Conservation (phyloP, 148 eudicot species). For the Diospyros lotus region DNA sequence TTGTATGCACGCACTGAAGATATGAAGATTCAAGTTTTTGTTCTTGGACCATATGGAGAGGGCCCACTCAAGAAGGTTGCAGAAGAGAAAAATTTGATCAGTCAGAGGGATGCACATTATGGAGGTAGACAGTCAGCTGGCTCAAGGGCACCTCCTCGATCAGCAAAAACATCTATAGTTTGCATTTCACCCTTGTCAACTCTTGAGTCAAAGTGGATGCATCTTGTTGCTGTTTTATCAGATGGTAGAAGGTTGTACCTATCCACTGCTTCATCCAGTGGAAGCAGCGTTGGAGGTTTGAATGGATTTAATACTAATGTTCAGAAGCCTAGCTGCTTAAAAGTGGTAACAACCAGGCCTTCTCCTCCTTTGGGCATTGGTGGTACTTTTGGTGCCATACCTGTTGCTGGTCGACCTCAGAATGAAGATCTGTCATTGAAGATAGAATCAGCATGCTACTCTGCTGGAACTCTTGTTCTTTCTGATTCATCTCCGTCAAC, state of each 20-base stretch:
- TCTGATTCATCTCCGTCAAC: conserved; percentile 94
- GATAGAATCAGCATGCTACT: conserved; percentile 77
- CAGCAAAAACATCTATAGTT: conserved; percentile 74
- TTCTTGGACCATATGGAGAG: conserved; percentile 66
- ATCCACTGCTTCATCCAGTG: conserved; percentile 67
- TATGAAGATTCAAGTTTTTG: conserved; percentile 89
- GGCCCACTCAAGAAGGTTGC: conserved; percentile 89
- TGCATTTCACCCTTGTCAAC: conserved; percentile 81
- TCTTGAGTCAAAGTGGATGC: conserved; percentile 85
- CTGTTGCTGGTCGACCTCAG: conserved; percentile 80
- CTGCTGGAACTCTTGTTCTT: conserved; percentile 86
- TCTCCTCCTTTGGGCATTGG: conserved; percentile 92
- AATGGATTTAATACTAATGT: conserved; percentile 42
- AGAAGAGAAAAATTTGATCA: conserved; percentile 85
- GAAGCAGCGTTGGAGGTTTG: conserved; percentile 56
- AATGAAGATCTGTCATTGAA: conserved; percentile 80
- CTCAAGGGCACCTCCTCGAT: conserved; percentile 48
- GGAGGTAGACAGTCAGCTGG: conserved; percentile 77
- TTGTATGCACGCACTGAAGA: conserved; percentile 94
- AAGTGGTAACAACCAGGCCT: conserved; percentile 80
- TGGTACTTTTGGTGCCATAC: conserved; percentile 64
- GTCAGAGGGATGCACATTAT: conserved; percentile 62
- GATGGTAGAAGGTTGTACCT: conserved; percentile 98
- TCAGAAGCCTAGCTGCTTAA: conserved; percentile 79
- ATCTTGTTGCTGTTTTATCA: conserved; percentile 91